Evolutionary conservation across 2,329 filamentous ascomycete species (phyloP), one percentile per base, ranked within the genome.

Genomic region (Pochonia chlamydosporia): DNA sequence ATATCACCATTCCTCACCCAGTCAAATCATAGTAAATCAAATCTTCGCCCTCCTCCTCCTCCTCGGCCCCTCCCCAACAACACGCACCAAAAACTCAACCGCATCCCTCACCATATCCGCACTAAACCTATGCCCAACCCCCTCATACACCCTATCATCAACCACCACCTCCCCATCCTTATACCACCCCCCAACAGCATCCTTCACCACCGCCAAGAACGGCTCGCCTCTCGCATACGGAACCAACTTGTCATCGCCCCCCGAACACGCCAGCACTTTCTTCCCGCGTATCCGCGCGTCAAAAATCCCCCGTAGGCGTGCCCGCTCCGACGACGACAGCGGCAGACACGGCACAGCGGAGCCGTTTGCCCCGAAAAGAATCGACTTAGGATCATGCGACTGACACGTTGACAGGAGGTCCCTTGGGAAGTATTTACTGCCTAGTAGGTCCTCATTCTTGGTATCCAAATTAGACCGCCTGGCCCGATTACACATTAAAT

Each of bases 401-500:
- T 75, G 68, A 25, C 89, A 78, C 0, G 80, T 75, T 1, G 75
- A 67, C 1, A 91, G 67, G 6, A 96, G 75, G 0, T 81, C 75
- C 0, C 67, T 63, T 0, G 92, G 91, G 57, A 96, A 96, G 59
- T 91, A 86, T 33, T 68, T 69, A 48, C 86, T 90, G 3, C 89
- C 89, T 1, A 95, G 60, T 59, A 97, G 95, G 0, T 75, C 67
- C 0, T 71, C 65, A 0, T 83, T 84, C 0, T 74, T 72, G 14
- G 78, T 70, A 11, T 74, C 73, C 2, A 71, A 63, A 0, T 75
- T 78, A 0, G 85, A 85, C 31, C 84, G 72, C 5, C 79, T 73
- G 1, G 92, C 92, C 10, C 93, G 87, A 57, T 92, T 84, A 8
- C 73, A 75, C 81, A 97, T 86, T 14, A 97, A 64, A 18, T 63